Evolutionary conservation across 768 basidiomycete genomes (phyloP).

Genomic region (Astraeus odoratus): DNA sequence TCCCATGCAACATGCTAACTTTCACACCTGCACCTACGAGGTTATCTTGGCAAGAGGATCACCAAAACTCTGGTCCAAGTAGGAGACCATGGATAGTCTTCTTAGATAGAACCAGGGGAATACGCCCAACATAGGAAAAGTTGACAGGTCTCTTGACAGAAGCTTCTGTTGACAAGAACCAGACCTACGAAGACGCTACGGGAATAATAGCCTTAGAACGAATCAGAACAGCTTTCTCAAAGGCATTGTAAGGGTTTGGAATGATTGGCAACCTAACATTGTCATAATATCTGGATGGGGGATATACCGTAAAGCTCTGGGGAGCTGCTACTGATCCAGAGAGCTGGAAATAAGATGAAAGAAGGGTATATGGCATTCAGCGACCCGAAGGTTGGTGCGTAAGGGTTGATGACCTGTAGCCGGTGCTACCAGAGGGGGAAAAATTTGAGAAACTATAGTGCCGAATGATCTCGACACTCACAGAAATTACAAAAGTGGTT

Average conservation of each 20-base stretch:
- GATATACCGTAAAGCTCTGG: constrained; percentile 16
- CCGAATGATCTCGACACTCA: constrained; percentile 15
- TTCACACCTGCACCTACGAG: constrained; percentile 28
- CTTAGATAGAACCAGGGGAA: background rate
- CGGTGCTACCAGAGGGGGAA: background rate
- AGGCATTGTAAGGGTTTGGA: constrained; percentile 34
- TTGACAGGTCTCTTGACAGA: constrained; percentile 19
- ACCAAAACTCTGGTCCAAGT: constrained; percentile 25
- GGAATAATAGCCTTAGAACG: constrained; percentile 27
- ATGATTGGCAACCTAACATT: constrained; percentile 24
- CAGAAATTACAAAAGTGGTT: constrained; percentile 30
- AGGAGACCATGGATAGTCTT: too few species aligned
- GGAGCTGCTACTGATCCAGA: constrained; percentile 14
- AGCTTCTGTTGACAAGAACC: constrained; percentile 23
- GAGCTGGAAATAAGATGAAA: constrained; percentile 18
- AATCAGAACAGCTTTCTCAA: constrained; percentile 26
- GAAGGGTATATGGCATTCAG: constrained; percentile 20
- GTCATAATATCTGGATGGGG: constrained; percentile 19
- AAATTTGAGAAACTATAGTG: background rate
- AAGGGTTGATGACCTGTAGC: constrained; percentile 1
- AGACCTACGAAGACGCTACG: constrained; percentile 34
- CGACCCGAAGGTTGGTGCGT: constrained; percentile 14
- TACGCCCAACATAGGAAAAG: constrained; percentile 25
- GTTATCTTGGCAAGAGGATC: constrained; percentile 31
- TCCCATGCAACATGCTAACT: constrained; percentile 29